Percentiles rank a stretch among this genome's conserved stretches.
phyloP scores from a whole-genome alignment of 805 yeast species.

The Metschnikowia proteae region DNA sequence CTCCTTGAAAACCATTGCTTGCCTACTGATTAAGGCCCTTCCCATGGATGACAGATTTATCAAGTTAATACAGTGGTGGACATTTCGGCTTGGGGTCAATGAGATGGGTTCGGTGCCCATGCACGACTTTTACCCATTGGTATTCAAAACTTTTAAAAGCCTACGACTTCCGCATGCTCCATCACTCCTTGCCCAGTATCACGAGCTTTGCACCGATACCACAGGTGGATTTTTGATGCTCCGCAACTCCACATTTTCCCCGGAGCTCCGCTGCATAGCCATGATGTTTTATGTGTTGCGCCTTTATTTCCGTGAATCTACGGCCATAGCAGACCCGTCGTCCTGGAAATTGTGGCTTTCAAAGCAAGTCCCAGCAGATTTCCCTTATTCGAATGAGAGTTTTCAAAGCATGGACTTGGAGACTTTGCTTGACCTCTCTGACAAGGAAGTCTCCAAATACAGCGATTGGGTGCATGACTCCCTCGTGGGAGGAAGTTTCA shows the following conservation, averaged over 20 bases:
- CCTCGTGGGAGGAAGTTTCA: constrained; percentile 22
- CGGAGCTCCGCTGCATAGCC: constrained; percentile 37
- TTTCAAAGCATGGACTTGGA: constrained; percentile 14
- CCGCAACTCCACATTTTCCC: constrained; percentile 13
- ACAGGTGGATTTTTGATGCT: constrained; percentile 9
- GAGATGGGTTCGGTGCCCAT: constrained; percentile 13
- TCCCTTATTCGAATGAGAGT: constrained; percentile 10
- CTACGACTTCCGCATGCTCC: constrained; percentile 47
- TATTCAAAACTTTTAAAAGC: constrained; percentile 41
- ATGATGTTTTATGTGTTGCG: constrained; percentile 30
- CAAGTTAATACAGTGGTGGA: constrained; percentile 14
- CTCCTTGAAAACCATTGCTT: constrained; percentile 31
- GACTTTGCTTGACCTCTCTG: constrained; percentile 47
- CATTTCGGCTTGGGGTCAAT: constrained; percentile 4
- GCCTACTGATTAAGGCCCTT: constrained; percentile 38
- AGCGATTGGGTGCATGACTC: constrained; percentile 47
- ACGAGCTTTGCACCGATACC: constrained; percentile 16
- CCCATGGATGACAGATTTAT: constrained; percentile 40
- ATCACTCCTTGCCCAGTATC: constrained; percentile 39
- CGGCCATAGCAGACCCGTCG: constrained; percentile 9
- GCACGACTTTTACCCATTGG: constrained; percentile 32
- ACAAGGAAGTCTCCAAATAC: constrained; percentile 43
- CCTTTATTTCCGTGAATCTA: constrained; percentile 22
- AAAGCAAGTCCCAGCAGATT: neutral
- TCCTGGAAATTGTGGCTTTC: constrained; percentile 24